phyloP scores from a whole-genome alignment of 2,329 filamentous ascomycete genomes.

The Sphaerulina vaccinii region DNA sequence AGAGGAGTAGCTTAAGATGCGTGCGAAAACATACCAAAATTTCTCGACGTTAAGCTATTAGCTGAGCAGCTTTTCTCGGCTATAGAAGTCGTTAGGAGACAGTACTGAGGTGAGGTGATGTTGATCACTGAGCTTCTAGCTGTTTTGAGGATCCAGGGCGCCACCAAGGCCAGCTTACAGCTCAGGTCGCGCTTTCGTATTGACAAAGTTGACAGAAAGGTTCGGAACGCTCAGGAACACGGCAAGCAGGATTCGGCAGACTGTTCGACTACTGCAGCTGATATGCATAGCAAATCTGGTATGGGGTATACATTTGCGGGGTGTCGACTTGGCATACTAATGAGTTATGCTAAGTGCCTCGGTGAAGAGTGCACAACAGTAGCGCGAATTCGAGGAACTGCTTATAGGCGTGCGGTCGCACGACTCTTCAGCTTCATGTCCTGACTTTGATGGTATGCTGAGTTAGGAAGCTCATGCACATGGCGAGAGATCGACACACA shows the following conservation, averaged over 20 bases:
- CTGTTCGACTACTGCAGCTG: background rate
- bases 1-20: background rate
- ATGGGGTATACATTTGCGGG: conserved; percentile 2
- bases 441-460: background rate
- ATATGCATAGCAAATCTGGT: background rate
- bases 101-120: background rate
- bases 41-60: background rate
- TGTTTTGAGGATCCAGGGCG: background rate
- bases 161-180: background rate
- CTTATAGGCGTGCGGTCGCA: background rate
- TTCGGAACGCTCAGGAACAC: conserved; percentile 6
- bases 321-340: conserved; percentile 1
- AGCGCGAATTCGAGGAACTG: background rate
- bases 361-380: background rate
- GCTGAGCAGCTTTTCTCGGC: background rate
- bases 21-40: background rate
- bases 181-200: background rate
- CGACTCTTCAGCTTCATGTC: background rate
- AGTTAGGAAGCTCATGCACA: background rate
- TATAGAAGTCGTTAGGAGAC: background rate
- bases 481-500: background rate
- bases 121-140: background rate
- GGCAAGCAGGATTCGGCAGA: conserved; percentile 3
- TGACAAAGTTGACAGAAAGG: background rate
- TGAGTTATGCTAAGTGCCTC: background rate